These are phyloP conservation scores for Globisporangium abappressorium DNA, from an alignment of 352 stramenopile species.

Conservation along the genomic window DNA sequence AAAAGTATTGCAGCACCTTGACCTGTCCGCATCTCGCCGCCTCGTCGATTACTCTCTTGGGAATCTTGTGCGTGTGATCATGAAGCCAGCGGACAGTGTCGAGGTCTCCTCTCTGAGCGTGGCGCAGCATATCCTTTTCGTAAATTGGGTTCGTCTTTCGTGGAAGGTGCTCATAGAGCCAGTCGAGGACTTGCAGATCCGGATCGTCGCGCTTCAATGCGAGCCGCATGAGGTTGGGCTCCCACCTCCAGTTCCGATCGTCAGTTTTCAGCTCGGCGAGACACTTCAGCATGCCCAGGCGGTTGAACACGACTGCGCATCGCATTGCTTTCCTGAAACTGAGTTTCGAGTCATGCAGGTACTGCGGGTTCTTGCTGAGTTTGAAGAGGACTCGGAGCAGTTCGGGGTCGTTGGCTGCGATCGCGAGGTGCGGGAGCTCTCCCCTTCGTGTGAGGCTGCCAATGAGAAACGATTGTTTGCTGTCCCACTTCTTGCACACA, in stretches of 20 bases:
- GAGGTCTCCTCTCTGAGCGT: not conserved
- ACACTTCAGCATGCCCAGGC: not conserved
- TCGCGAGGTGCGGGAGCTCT: conserved; percentile 9
- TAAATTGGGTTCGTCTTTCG: not conserved
- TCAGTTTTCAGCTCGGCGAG: not conserved
- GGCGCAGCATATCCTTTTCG: not conserved
- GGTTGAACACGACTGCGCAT: conserved; percentile 6
- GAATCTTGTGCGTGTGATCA: not conserved
- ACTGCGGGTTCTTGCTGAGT: not conserved
- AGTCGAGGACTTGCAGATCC: not conserved
- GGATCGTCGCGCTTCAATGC: not conserved
- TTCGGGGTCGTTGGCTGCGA: conserved; percentile 2
- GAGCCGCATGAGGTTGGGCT: conserved; percentile 3
- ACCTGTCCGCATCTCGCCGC: not conserved
- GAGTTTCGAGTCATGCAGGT: not conserved
- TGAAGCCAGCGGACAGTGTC: not conserved
- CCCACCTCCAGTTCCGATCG: not conserved
- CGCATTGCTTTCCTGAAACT: not conserved
- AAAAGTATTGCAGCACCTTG: not conserved
- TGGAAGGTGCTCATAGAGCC: conserved; percentile 1
- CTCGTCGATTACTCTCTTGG: not conserved
- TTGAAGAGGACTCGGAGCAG: not conserved
- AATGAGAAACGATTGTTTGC: not conserved
- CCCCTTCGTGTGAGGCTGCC: not conserved
- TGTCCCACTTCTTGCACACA: not conserved